Conservation (phyloP, 1,139 yeast species). For the Arxiozyma heterogenica region DNA sequence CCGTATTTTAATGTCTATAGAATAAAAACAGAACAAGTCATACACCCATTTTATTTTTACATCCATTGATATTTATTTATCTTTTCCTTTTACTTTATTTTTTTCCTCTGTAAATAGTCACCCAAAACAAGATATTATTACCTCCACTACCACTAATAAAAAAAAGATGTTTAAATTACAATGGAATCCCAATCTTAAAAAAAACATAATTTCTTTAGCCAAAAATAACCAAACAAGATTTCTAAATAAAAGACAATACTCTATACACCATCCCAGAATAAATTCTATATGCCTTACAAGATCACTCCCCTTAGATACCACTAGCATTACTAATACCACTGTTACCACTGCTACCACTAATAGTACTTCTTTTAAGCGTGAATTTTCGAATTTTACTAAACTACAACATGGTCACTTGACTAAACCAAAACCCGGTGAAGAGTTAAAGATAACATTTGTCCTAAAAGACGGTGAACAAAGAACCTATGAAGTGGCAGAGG, state of each 20-base stretch:
- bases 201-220: not conserved
- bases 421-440: slow-evolving; percentile 91
- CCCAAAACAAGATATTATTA: not conserved
- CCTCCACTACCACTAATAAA: not conserved
- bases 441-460: slow-evolving; percentile 73
- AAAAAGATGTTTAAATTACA: not conserved
- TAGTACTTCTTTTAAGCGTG: not conserved
- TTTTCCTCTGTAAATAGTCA: not conserved
- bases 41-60: too few relatives aligned
- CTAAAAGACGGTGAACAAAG: slow-evolving; percentile 83
- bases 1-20: too few relatives aligned
- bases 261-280: too few relatives aligned
- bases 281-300: not conserved
- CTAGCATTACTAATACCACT: not conserved
- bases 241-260: not conserved
- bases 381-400: slow-evolving; percentile 8
- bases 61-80: too few relatives aligned
- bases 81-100: too few relatives aligned
- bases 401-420: slow-evolving; percentile 73
- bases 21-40: too few relatives aligned
- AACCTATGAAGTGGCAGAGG: slow-evolving; percentile 80
- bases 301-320: not conserved
- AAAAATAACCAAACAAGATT: not conserved
- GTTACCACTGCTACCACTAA: not conserved
- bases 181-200: not conserved